Evolutionary conservation across 169 alveolate genomes (phyloP), one percentile per base, ranked within the genome.

Genomic region (Hepatocystis sp.): DNA sequence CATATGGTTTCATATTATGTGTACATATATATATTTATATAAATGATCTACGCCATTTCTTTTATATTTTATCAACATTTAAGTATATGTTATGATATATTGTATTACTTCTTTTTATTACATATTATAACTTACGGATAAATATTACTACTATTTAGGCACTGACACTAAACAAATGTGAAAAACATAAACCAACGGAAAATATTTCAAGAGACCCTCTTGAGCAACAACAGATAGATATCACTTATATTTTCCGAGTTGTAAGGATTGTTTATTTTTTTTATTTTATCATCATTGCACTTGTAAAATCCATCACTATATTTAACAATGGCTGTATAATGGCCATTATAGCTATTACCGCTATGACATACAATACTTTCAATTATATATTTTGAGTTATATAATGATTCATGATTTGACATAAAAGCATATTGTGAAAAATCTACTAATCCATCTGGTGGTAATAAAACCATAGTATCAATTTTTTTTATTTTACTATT

Each of bases 301-400:
- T 56, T 56, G 67, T 76, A 76, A 13, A 76, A 76, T 0, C 88
- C 88, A 76, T 76, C 88, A 4, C 44, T 58, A 25, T 58, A 52
- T 30, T 76, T 76, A 42, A 76, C 88, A 36, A 76, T 63, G 25
- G 78, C 60, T 28, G 88, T 76, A 15, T 76, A 76, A 52, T 76
- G 88, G 2, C 88, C 88, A 58, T 58, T 76, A 30, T 76, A 76
- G 21, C 88, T 58, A 51, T 76, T 56, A 0, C 88, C 88, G 36
- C 78, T 76, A 49, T 76, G 88, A 15, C 88, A 76, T 15, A 76
- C 58, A 49, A 76, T 58, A 51, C 88, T 76, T 63, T 76, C 88
- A 39, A 76, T 76, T 27, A 76, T 49, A 58, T 76, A 76, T 32
- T 76, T 76, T 0, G 78, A 58, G 25, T 76, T 76, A 36, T 30